Percentiles rank a stretch among this genome's conserved stretches.
phyloP scores from a whole-genome alignment of 352 stramenopile genomes.

The Phytopythium cucurbitacearum region DNA sequence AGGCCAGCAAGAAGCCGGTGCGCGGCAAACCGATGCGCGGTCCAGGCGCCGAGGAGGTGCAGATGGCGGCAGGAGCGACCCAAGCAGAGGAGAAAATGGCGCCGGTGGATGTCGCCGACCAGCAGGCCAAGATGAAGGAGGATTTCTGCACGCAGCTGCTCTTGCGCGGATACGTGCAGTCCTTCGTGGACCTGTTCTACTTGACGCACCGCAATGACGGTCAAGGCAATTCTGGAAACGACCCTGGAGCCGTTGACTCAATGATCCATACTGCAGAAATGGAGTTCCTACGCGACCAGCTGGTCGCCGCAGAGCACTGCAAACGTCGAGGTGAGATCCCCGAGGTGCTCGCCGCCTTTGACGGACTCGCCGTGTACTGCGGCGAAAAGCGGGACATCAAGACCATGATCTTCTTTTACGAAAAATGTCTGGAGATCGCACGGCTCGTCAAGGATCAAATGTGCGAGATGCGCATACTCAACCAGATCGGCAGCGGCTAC shows the following conservation, averaged over 20 bases:
- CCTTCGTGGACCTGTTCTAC: constrained; percentile 94
- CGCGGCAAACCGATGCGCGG: constrained; percentile 61
- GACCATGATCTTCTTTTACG: constrained; percentile 92
- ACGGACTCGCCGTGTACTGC: constrained; percentile 73
- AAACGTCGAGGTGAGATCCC: constrained; percentile 85
- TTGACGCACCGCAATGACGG: constrained; percentile 81
- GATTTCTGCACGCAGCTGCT: constrained; percentile 86
- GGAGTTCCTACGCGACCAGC: constrained; percentile 85
- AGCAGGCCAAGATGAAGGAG: constrained; percentile 67
- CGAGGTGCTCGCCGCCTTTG: constrained; percentile 82
- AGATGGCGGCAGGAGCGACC: background rate
- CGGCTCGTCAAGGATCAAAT: constrained; percentile 81
- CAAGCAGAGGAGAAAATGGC: constrained; percentile 3
- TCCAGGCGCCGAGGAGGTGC: constrained; percentile 8
- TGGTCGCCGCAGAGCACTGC: constrained; percentile 84
- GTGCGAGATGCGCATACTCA: constrained; percentile 85
- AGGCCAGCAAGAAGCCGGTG: constrained; percentile 46
- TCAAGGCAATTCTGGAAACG: too few species aligned
- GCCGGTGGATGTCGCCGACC: constrained; percentile 15
- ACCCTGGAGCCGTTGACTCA: background rate
- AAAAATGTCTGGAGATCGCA: constrained; percentile 91
- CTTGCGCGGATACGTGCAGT: constrained; percentile 88
- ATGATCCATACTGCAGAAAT: constrained; percentile 53
- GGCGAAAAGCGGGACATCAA: constrained; percentile 75
- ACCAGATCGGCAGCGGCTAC: constrained; percentile 81